These are phyloP conservation scores for Apophysomyces ossiformis DNA, from an alignment of 371 early-diverging fungal genomes.

Conservation along the genomic window DNA sequence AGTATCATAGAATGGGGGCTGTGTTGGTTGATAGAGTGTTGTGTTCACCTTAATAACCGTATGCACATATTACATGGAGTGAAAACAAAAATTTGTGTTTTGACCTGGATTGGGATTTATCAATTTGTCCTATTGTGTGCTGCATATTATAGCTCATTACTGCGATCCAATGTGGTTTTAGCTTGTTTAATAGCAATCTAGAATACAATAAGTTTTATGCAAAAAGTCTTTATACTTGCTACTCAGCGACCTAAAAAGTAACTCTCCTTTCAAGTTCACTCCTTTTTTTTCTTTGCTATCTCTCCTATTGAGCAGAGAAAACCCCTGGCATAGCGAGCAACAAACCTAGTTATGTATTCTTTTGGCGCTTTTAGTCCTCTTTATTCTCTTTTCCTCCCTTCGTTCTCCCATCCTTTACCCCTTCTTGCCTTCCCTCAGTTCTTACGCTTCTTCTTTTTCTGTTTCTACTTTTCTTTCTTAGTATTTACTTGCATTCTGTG, in stretches of 20 bases:
- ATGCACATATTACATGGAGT: too few species aligned
- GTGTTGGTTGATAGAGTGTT: too few species aligned
- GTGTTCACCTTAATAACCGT: too few species aligned
- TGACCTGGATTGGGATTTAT: too few species aligned
- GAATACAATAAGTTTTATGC: too few species aligned
- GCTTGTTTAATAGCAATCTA: too few species aligned
- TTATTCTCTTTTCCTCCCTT: not conserved
- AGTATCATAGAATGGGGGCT: too few species aligned
- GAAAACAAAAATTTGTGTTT: too few species aligned
- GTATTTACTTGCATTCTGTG: not conserved
- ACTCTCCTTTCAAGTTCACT: slow-evolving; percentile 1
- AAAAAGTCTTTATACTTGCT: too few species aligned
- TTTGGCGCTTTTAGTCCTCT: not conserved
- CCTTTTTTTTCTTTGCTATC: not conserved
- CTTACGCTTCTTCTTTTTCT: not conserved
- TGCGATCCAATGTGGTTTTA: too few species aligned
- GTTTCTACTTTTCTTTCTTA: not conserved
- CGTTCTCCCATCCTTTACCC: not conserved
- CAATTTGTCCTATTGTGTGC: too few species aligned
- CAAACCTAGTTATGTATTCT: not conserved
- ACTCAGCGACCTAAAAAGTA: not conserved
- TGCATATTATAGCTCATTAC: too few species aligned
- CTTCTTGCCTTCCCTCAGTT: not conserved
- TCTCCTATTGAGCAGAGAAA: not conserved
- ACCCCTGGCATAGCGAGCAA: not conserved